Evolutionary conservation across 306 rosid genomes (phyloP).

Genomic region (Inga oerstediana): DNA sequence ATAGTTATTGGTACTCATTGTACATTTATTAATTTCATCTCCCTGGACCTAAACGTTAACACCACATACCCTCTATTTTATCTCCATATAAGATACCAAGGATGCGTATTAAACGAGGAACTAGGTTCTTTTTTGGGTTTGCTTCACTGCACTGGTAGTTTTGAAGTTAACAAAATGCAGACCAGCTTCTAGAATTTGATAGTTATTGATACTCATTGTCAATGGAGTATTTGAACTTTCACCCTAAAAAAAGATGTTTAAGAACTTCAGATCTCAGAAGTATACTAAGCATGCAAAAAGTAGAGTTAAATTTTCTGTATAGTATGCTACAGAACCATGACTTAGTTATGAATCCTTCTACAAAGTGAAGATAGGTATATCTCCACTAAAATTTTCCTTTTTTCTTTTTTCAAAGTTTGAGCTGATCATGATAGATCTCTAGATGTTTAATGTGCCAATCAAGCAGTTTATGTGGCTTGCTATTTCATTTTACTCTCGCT

Average conservation of each 20-base stretch:
- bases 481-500: constrained; percentile 19
- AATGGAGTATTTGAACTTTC: not conserved
- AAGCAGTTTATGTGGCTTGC: constrained; percentile 18
- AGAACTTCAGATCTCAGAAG: not conserved
- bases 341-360: not conserved
- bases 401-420: not conserved
- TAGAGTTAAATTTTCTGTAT: not conserved
- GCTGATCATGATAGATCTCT: constrained; percentile 10
- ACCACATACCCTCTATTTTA: not conserved
- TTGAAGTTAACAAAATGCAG: not conserved
- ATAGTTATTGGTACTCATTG: not conserved
- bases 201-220: not conserved
- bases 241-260: not conserved
- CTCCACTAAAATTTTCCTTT: not conserved
- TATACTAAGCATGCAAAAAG: not conserved
- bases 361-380: constrained; percentile 1
- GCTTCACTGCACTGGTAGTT: not conserved
- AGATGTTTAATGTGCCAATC: constrained; percentile 4
- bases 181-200: not conserved
- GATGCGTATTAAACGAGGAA: not conserved
- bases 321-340: constrained; percentile 6
- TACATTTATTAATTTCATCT: not conserved
- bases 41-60: not conserved
- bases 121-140: not conserved
- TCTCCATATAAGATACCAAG: not conserved